Percentiles rank a stretch among this genome's conserved stretches.
Conservation (phyloP, 2,329 filamentous ascomycete species). For the Sordariomycetes sp. region DNA sequence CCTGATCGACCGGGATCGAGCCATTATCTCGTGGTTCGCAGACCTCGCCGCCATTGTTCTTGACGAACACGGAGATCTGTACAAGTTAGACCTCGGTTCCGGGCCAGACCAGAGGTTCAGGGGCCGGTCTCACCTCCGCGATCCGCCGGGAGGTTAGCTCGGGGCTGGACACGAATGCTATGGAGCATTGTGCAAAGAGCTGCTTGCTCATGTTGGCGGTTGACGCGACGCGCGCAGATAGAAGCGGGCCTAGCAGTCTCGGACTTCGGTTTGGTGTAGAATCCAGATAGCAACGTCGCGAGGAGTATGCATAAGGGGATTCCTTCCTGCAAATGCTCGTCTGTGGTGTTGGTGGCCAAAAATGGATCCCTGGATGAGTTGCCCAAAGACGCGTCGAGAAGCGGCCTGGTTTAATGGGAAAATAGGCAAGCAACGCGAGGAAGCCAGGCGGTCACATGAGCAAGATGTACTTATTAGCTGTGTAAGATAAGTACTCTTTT, state of each 20-base stretch:
- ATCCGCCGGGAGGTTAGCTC: conserved; percentile 27
- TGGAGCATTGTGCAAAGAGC: conserved; percentile 29
- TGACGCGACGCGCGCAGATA: not conserved
- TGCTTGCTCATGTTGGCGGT: conserved; percentile 11
- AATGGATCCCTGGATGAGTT: not conserved
- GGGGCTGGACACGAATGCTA: conserved; percentile 34
- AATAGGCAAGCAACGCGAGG: conserved; percentile 22
- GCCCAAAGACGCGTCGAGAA: conserved; percentile 9
- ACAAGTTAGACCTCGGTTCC: not conserved
- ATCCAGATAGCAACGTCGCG: not conserved
- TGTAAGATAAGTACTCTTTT: not conserved
- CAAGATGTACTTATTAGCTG: not conserved
- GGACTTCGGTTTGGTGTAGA: not conserved
- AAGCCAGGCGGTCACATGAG: conserved; percentile 23
- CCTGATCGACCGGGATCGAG: conserved; percentile 32
- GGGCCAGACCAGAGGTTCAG: not conserved
- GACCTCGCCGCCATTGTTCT: conserved; percentile 39
- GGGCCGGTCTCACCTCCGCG: conserved; percentile 20
- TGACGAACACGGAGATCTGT: conserved; percentile 30
- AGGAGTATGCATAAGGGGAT: not conserved
- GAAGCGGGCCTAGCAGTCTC: not conserved
- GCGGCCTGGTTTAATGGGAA: not conserved
- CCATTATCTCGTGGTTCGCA: conserved; percentile 36
- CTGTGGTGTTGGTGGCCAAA: not conserved
- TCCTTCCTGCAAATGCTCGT: not conserved